Evolutionary conservation across 2,329 filamentous ascomycete genomes (phyloP), one percentile per base, ranked within the genome.

Genomic region (Neobulgaria alba): DNA sequence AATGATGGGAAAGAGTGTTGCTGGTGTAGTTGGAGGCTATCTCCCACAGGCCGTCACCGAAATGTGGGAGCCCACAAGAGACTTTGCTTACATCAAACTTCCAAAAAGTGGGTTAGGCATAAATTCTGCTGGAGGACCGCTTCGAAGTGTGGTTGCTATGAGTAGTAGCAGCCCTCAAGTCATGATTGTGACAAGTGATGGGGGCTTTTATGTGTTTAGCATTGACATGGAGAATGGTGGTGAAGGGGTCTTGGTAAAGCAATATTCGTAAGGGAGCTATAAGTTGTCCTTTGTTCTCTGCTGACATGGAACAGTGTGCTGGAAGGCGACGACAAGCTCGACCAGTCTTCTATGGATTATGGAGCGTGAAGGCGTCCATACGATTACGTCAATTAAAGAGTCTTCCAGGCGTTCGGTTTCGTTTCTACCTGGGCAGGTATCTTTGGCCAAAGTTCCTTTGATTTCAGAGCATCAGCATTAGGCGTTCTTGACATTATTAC

Each of bases 151-250:
- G n/a, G 92, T 98, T 32, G 90, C 92, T 7, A 93, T 98, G 82
- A 95, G 86, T 59, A 92, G 82, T 57, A 94, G 81, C 59, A 89
- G 85, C 18, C 92, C 92, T 1, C 89, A 96, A 56, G 85, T 98
- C 36, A 96, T 98, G 89, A 86, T 96, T 0, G 89, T 95, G 10
- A 98, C 92, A 0, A 95, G 84, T 54, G 92, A 98, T 60, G 92
- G 92, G 8, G 82, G 82, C 17, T 96, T 95, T 58, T 95, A 92
- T 54, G 83, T 96, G 20, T 98, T 90, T 64, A 90, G 86, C 50
- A 88, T 98, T 40, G 89, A 98, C 60, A 77, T 98, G 68, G 89
- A 94, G 54, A 85, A 85, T 47, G 92, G 92, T 14, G 92, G 92
- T 17, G 92, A 98, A 64, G 92, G 92, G 0, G 85, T 84, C 36